Base-by-base conservation (phyloP, 2,329 filamentous ascomycete species). In the Lomentospora prolificans region DNA sequence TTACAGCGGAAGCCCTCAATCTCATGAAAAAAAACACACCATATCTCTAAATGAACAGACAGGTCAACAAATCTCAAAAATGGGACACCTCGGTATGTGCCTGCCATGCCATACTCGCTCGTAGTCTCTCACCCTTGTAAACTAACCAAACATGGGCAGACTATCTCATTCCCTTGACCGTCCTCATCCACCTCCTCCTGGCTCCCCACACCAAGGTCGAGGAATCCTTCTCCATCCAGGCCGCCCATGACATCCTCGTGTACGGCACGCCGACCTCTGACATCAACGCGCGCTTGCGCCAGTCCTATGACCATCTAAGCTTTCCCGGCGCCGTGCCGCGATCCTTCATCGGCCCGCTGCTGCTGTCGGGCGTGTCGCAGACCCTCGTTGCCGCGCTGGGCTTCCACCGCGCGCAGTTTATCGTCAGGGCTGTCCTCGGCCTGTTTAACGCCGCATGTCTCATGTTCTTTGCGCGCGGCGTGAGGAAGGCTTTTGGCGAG, bases 211-310 rank as follows among this genome's bases (percentile, higher is more conserved):
- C 91, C 57, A 99, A 99, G 70, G 94, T 99, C 58, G 94, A 99
- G 70, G 94, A 99, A 71, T 97, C 92, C 0, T 97, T 99, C 80
- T 96, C 96, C 69, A 83, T 97, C 57, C 94, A 99, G 69, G 94
- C 94, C 4, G 81, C 85, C 3, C 94, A 97, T 70, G 94, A 99
- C 68, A 86, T 99, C 33, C 70, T 96, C 58, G 79, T 81, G 36
- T 90, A 94, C 67, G 90, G 90, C 24, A 82, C 89, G 1, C 89
- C 89, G 0, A 78, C 75, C 1, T 41, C 56, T n/a, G 75, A 85
- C 61, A 67, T 79, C 14, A 65, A 73, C 53, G 67, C 75, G 10
- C 78, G 75, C 39, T 72, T 94, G 14, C 76, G 75, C 14, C 66
- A 75, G 3, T 73, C 81, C 53, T 99, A 95, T 73, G 94, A 99